A percentile compares a stretch with the other conserved stretches of the same genome.
These are phyloP conservation scores for Jacaranda copaia DNA, from an alignment of 257 asterid genomes.

Conservation along the genomic window DNA sequence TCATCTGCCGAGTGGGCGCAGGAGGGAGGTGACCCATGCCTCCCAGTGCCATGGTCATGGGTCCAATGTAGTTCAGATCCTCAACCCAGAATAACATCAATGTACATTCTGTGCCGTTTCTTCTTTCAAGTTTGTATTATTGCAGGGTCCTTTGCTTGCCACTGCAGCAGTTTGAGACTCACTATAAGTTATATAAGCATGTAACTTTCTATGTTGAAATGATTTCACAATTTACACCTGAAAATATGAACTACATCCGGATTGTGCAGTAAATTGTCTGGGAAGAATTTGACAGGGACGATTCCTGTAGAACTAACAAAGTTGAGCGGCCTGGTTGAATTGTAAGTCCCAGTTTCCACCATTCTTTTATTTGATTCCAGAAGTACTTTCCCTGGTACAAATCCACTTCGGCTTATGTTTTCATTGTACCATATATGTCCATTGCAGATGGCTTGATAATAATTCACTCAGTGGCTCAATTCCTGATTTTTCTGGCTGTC, in stretches of 20 bases:
- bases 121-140: background rate
- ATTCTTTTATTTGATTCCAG: background rate
- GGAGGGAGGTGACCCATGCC: background rate
- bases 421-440: background rate
- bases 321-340: background rate
- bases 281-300: background rate
- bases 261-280: background rate
- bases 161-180: background rate
- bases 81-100: background rate
- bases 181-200: background rate
- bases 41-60: constrained; percentile 6
- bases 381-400: too few relatives aligned
- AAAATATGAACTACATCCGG: too few relatives aligned
- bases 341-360: background rate
- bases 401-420: background rate
- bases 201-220: background rate
- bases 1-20: background rate
- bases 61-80: background rate
- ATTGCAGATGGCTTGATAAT: constrained; percentile 7
- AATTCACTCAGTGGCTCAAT: background rate
- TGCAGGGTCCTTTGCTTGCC: too few relatives aligned
- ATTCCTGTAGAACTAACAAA: background rate
- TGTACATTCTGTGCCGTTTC: background rate
- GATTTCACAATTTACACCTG: background rate
- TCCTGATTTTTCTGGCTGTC: constrained; percentile 8